These are phyloP conservation scores for Ustilago vetiveriae DNA, from an alignment of 1,284 basidiomycete species.

Conservation along the genomic window DNA sequence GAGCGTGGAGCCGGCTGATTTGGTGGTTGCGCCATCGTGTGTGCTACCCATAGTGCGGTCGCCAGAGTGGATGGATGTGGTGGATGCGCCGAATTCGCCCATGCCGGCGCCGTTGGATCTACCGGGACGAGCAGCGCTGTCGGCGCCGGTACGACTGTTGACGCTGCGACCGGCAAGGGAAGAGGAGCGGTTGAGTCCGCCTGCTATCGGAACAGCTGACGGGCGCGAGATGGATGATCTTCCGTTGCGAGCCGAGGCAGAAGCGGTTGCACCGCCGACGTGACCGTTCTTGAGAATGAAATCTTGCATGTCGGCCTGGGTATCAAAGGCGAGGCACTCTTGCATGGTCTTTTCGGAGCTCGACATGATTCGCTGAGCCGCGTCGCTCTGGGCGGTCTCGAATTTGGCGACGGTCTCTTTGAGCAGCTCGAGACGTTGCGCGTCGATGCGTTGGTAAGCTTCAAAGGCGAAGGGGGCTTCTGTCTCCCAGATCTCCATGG, in stretches of 20 bases:
- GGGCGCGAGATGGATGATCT: conserved; percentile 15
- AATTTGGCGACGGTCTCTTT: conserved; percentile 60
- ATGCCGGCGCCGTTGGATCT: conserved; percentile 35
- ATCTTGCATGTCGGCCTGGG: conserved; percentile 58
- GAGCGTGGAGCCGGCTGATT: conserved; percentile 47
- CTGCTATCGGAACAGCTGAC: neutral
- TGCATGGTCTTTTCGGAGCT: conserved; percentile 61
- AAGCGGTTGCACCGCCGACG: neutral
- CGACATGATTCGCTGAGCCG: conserved; percentile 55
- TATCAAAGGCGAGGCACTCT: conserved; percentile 53
- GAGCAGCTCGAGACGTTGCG: conserved; percentile 57
- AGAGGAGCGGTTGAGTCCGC: conserved; percentile 16
- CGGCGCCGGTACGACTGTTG: conserved; percentile 34
- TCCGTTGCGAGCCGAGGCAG: conserved; percentile 21
- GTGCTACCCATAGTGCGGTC: conserved; percentile 34
- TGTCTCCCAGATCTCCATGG: conserved; percentile 55
- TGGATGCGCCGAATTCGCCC: conserved; percentile 51
- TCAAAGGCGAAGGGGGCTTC: conserved; percentile 57
- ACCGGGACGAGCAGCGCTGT: conserved; percentile 14
- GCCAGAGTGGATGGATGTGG: conserved; percentile 46
- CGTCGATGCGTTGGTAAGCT: conserved; percentile 61
- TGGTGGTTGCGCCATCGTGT: conserved; percentile 28
- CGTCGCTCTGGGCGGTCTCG: conserved; percentile 58
- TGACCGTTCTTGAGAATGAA: conserved; percentile 55
- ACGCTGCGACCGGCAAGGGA: conserved; percentile 45